phyloP scores from a whole-genome alignment of 257 asterid species.

The Petunia secreta region DNA sequence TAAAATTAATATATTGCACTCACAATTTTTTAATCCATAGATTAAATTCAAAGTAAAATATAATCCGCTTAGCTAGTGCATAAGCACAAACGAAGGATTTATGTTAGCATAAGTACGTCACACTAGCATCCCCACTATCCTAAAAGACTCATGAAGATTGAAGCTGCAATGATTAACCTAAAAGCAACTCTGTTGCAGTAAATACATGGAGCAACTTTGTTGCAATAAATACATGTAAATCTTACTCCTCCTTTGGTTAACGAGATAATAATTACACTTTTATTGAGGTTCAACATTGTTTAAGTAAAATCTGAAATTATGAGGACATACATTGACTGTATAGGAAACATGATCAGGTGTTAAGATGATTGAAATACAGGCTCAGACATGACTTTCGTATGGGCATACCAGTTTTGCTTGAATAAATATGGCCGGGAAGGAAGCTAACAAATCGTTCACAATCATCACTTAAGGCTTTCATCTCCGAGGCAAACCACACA shows the following conservation, averaged over 20 bases:
- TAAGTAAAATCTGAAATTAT: not conserved
- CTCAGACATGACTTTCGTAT: slow-evolving; percentile 21
- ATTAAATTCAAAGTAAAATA: not conserved
- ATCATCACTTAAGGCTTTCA: slow-evolving; percentile 98
- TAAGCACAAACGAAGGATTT: not conserved
- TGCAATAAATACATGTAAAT: slow-evolving; percentile 3
- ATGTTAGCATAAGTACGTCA: not conserved
- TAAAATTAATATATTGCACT: not conserved
- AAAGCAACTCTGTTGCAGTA: not conserved
- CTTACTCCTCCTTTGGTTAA: slow-evolving; percentile 17
- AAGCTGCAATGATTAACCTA: not conserved
- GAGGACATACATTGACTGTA: not conserved
- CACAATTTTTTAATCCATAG: not conserved
- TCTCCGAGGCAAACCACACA: slow-evolving; percentile 97
- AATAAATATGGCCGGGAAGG: slow-evolving; percentile 94
- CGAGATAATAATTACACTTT: not conserved
- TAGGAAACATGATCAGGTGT: not conserved
- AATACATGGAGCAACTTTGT: not conserved
- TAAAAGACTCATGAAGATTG: slow-evolving; percentile 13
- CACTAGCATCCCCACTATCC: slow-evolving; percentile 18
- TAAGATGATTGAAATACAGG: not conserved
- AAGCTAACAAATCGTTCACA: slow-evolving; percentile 90
- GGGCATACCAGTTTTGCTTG: slow-evolving; percentile 84
- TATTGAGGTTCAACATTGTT: not conserved
- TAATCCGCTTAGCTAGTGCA: not conserved